Conservation (phyloP, 2,329 filamentous ascomycete species). For the Xylariaceae sp. region DNA sequence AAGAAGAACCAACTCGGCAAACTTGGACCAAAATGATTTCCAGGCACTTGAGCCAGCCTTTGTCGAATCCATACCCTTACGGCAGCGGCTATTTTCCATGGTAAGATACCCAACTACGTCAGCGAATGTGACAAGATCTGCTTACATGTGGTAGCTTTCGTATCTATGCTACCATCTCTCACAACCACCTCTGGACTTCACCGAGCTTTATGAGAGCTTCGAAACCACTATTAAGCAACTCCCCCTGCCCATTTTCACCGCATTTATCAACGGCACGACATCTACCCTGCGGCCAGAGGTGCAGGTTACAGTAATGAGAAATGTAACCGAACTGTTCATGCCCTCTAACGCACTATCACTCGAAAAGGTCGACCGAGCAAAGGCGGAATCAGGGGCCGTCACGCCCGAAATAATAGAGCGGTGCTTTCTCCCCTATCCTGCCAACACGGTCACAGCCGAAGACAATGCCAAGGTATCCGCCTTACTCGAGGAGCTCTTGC, state of each 20-base stretch:
- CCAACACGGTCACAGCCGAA: conserved; percentile 53
- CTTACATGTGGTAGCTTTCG: conserved; percentile 32
- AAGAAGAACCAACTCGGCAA: conserved; percentile 22
- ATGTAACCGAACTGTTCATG: conserved; percentile 40
- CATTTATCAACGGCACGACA: conserved; percentile 44
- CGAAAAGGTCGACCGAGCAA: conserved; percentile 32
- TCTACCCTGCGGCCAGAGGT: conserved; percentile 33
- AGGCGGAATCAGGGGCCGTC: conserved; percentile 34
- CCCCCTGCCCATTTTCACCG: conserved; percentile 52
- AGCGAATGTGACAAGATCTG: too few relatives aligned
- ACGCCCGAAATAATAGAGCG: conserved; percentile 43
- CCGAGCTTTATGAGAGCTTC: conserved; percentile 56
- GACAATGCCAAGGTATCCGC: conserved; percentile 73
- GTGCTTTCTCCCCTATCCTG: conserved; percentile 63
- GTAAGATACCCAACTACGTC: conserved; percentile 33
- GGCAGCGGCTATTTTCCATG: conserved; percentile 59
- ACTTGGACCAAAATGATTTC: conserved; percentile 28
- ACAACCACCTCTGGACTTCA: conserved; percentile 33
- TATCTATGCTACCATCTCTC: conserved; percentile 44
- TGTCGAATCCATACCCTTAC: conserved; percentile 54
- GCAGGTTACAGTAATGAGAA: conserved; percentile 41
- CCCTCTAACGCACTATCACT: conserved; percentile 40
- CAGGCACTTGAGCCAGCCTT: conserved; percentile 35
- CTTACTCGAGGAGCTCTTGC: conserved; percentile 60
- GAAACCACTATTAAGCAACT: conserved; percentile 54